A percentile compares a stretch with the other conserved stretches of the same genome.
Evolutionary conservation across 2,329 filamentous ascomycete species (phyloP).

Genomic region (Cladosporium austrohemisphaericum): DNA sequence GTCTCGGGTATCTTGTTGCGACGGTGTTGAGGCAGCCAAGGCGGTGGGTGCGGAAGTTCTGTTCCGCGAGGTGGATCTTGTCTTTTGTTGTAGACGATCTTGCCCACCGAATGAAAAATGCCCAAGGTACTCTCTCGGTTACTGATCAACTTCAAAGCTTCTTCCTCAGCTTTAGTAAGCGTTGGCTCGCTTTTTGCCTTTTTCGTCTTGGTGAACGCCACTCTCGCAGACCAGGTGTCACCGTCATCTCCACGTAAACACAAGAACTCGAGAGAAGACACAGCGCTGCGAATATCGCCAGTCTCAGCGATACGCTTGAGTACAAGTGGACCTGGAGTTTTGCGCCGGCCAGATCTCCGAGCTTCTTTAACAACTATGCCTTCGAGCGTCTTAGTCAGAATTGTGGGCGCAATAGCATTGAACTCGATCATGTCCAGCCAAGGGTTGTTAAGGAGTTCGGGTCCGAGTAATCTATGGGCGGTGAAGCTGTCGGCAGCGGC

Average conservation of each 20-base stretch:
- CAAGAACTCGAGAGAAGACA: slow-evolving; percentile 87
- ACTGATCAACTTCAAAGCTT: slow-evolving; percentile 75
- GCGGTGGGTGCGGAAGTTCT: slow-evolving; percentile 41
- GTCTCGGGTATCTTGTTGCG: slow-evolving; percentile 45
- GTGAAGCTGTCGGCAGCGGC: slow-evolving; percentile 88
- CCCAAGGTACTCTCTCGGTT: slow-evolving; percentile 86
- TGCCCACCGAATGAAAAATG: slow-evolving; percentile 94
- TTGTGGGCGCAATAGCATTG: slow-evolving; percentile 83
- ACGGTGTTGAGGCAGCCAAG: slow-evolving; percentile 43
- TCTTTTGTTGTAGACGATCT: slow-evolving; percentile 94
- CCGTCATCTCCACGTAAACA: slow-evolving; percentile 76
- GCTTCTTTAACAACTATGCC: slow-evolving; percentile 81
- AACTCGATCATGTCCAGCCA: slow-evolving; percentile 81
- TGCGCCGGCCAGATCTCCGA: slow-evolving; percentile 67
- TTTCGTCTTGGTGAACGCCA: slow-evolving; percentile 67
- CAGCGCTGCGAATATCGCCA: slow-evolving; percentile 88
- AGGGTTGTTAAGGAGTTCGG: slow-evolving; percentile 78
- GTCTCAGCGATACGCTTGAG: slow-evolving; percentile 77
- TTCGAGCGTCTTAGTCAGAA: slow-evolving; percentile 80
- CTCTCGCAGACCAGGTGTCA: slow-evolving; percentile 69
- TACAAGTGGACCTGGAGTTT: slow-evolving; percentile 73
- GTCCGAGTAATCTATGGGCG: slow-evolving; percentile 80
- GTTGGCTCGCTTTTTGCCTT: slow-evolving; percentile 55
- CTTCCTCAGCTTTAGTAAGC: slow-evolving; percentile 72
- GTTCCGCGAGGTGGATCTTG: slow-evolving; percentile 49